phyloP scores from a whole-genome alignment of 2,329 filamentous ascomycete species.

The Paecilomyces fulvus region DNA sequence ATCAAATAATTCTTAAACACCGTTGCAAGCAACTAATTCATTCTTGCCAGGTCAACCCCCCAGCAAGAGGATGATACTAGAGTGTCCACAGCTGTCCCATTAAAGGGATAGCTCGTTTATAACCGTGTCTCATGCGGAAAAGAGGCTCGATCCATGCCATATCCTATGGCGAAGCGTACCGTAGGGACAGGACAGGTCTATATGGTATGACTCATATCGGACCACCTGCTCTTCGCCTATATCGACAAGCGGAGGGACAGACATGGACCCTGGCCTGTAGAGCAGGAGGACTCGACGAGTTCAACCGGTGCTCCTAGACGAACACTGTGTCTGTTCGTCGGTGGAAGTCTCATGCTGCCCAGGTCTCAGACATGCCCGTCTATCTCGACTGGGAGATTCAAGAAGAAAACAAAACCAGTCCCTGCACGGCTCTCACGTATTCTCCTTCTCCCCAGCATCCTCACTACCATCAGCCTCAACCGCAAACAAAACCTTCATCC shows the following conservation, averaged over 20 bases:
- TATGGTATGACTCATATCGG: background rate
- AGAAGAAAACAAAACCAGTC: background rate
- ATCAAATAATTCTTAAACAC: too few relatives aligned
- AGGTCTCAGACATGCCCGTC: background rate
- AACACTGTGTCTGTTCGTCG: background rate
- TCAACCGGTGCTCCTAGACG: background rate
- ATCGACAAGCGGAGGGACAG: background rate
- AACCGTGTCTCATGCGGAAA: too few relatives aligned
- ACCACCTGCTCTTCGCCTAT: background rate
- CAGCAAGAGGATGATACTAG: background rate
- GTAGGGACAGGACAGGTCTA: background rate
- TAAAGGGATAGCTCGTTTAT: background rate
- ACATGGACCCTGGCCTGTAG: background rate
- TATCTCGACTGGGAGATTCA: background rate
- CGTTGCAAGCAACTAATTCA: too few relatives aligned
- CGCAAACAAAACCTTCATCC: constrained; percentile 53
- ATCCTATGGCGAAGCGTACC: background rate
- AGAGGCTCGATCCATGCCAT: background rate
- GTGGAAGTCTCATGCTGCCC: background rate
- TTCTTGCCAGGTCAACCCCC: too few relatives aligned
- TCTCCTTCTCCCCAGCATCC: constrained; percentile 1
- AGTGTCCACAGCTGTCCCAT: background rate
- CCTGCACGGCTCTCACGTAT: background rate
- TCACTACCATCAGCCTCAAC: constrained; percentile 34
- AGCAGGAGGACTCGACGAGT: background rate